Evolutionary conservation across 768 basidiomycete genomes (phyloP).

Genomic region (Pisolithus tinctorius): DNA sequence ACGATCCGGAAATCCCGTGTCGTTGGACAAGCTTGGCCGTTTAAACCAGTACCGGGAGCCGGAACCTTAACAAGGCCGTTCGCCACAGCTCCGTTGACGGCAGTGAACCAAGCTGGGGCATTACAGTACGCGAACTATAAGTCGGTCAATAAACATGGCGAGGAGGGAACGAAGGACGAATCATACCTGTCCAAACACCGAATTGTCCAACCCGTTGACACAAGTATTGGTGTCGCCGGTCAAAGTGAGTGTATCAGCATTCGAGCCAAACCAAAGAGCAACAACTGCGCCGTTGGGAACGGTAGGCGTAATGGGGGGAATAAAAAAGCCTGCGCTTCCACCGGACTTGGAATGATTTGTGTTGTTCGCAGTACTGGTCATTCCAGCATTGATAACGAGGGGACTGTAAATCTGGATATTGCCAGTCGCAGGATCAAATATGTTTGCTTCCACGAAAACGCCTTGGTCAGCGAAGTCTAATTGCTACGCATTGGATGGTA

Average conservation of each 20-base stretch:
- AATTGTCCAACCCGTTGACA: conserved; percentile 17
- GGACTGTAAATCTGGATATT: conserved; percentile 21
- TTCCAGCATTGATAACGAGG: conserved; percentile 25
- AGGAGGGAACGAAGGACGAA: background rate
- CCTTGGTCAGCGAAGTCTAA: conserved; percentile 21
- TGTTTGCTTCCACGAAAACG: conserved; percentile 21
- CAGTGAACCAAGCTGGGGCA: conserved; percentile 18
- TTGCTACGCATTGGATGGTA: conserved; percentile 12
- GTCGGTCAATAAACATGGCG: background rate
- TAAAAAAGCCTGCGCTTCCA: conserved; percentile 13
- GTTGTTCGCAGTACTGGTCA: conserved; percentile 7
- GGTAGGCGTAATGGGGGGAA: conserved; percentile 18
- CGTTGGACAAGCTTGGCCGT: conserved; percentile 19
- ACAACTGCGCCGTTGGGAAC: conserved; percentile 18
- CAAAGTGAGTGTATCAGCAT: conserved; percentile 16
- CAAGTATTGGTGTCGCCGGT: conserved; percentile 16
- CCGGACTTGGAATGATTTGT: background rate
- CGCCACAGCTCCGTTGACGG: conserved; percentile 13
- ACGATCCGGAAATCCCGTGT: conserved; percentile 23
- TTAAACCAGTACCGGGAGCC: conserved; percentile 13
- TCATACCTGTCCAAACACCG: conserved; percentile 20
- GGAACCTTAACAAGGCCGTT: conserved; percentile 15
- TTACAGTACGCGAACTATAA: conserved; percentile 21
- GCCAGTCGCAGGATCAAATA: conserved; percentile 23
- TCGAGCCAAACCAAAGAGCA: conserved; percentile 24